Evolutionary conservation across 2,329 filamentous ascomycete species (phyloP), one percentile per base, ranked within the genome.

Genomic region (Bipolaris oryzae): DNA sequence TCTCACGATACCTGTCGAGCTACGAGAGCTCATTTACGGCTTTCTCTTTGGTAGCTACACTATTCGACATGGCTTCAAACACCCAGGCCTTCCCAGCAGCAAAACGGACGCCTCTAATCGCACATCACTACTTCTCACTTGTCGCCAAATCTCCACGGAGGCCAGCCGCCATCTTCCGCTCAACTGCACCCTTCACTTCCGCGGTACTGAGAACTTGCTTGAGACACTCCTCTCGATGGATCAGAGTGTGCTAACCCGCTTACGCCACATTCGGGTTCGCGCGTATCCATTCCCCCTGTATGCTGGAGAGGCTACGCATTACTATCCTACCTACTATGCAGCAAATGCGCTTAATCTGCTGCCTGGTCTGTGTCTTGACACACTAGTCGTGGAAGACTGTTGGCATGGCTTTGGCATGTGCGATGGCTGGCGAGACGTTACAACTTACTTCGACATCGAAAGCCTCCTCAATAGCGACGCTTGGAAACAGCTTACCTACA

Each of bases 371-470:
- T 66, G 69, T 53, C 62, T 76, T 7, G 66, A 74, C 37, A 63
- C 64, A 7, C 60, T 76, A 7, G 61, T 70, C 18, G 67, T 76
- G 1, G 69, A 75, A 20, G 74, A 76, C 43, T 68, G 67, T 37
- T 75, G 72, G 63, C 74, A 76, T 53, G 72, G 70, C n/a, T 69
- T 70, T 42, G 73, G 71, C 5, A 52, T 73, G 42, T 66, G 68
- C 16, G 72, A 73, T 43, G 67, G 68, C 16, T 75, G 70, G 70
- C 68, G 71, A 49, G 71, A 75, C 53, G 63, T 73, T 7, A 72
- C 68, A 1, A 75, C 73, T 3, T 75, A 75, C 34, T 67, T 71
- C 43, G 72, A 75, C 34, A 69, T 75, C 25, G 73, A 75, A 53
- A 55, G 57, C 3, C 55, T 76, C 3, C 45, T 75, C 35, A 67